phyloP scores from a whole-genome alignment of 2,329 filamentous ascomycete genomes.

The Periconia sp. region DNA sequence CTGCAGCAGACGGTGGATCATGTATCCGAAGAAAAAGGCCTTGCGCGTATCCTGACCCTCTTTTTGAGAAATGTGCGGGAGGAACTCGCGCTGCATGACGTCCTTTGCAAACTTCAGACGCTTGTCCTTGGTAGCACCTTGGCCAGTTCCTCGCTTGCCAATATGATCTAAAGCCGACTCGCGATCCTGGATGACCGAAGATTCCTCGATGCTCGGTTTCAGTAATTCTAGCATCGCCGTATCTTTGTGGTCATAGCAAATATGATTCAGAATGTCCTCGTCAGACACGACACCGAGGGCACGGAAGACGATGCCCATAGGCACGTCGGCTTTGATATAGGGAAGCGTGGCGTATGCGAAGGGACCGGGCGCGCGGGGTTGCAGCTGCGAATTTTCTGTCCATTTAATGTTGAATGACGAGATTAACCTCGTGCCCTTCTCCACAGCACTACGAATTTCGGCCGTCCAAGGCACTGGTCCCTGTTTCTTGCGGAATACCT shows the following conservation, averaged over 20 bases:
- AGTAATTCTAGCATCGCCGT: conserved; percentile 98
- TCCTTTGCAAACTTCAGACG: conserved; percentile 92
- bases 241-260: conserved; percentile 94
- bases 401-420: conserved; percentile 92
- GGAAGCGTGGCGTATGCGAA: conserved; percentile 91
- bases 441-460: conserved; percentile 93
- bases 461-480: conserved; percentile 91
- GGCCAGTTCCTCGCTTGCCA: conserved; percentile 83
- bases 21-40: conserved; percentile 98
- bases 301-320: conserved; percentile 93
- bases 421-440: conserved; percentile 94
- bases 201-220: conserved; percentile 95
- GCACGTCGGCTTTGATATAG: conserved; percentile 92
- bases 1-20: conserved; percentile 95
- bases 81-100: conserved; percentile 93
- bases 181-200: conserved; percentile 92
- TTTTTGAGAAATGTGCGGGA: conserved; percentile 94
- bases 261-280: conserved; percentile 96
- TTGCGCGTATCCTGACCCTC: conserved; percentile 96
- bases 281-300: conserved; percentile 95
- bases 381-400: conserved; percentile 80
- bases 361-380: conserved; percentile 81
- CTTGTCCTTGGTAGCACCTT: conserved; percentile 79
- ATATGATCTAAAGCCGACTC: conserved; percentile 96
- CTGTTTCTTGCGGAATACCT: conserved; percentile 99